Base-by-base conservation (phyloP, 768 basidiomycete genomes). In the Sarcodon aspratus region DNA sequence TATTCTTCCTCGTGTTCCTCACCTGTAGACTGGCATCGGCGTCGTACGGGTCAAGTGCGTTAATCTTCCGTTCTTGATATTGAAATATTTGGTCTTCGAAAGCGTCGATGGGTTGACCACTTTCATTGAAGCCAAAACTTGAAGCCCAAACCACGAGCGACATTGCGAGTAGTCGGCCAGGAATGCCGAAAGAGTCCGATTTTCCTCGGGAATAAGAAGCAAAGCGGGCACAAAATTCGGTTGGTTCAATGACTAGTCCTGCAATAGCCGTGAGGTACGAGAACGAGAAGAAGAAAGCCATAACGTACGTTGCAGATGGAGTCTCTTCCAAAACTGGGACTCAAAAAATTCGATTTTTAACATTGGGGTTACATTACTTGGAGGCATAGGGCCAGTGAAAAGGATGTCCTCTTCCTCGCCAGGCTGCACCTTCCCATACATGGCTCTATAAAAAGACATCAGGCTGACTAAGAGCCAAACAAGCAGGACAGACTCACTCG, bases 201-300 rank as follows among this genome's bases (percentile, higher is more conserved):
- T 60, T 61, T 0, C 82, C 82, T 50, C 85, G 78, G 49, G 63
- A 61, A 58, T 83, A 85, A 33, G 80, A 78, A 12, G 73, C 63
- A 58, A 79, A 93, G 44, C 90, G 75, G n/a, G 76, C 68, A 21
- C 76, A 69, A 56, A 92, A 94, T 59, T 94, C 90, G 36, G 68
- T 68, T 5, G 86, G 75, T 55, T 95, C 91, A 44, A 95, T 71
- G 49, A 95, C 74, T 8, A 93, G 93, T 42, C 90, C 93, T 96
- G 61, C 8, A 32, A 27, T 27, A 27, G 21, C 21, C 21, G 21
- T 27, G 21, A 27, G 21, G 21, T 42, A 42, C 2, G 15, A 6
- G 34, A 3, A 1, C 18, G 50, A 44, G 45, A 52, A 46, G 46
- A 44, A 49, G 54, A 31, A 11, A 13, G 35, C 13, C 6, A 13